Percentiles rank a stretch among this genome's conserved stretches.
Conservation (phyloP, 2,329 filamentous ascomycete genomes). For the Arthrinium phaeospermum region DNA sequence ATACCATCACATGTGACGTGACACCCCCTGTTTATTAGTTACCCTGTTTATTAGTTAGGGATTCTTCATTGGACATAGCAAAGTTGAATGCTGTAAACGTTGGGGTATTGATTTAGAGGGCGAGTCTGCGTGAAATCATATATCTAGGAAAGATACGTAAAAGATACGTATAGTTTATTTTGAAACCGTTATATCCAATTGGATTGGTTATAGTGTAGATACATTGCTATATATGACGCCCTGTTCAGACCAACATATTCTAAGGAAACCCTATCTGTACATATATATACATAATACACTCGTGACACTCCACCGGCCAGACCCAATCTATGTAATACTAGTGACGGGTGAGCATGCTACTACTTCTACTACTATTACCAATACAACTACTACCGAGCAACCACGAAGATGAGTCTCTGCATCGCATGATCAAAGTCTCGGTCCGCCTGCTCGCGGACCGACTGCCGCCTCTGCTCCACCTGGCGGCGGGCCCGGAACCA, state of each 20-base stretch:
- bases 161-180: background rate
- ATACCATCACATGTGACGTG: background rate
- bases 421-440: background rate
- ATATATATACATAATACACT: background rate
- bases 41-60: background rate
- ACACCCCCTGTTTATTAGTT: background rate
- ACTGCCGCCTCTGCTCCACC: background rate
- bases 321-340: background rate
- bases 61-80: background rate
- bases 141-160: no score
- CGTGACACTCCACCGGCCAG: background rate
- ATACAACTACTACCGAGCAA: background rate
- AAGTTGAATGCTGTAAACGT: background rate
- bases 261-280: background rate
- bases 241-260: background rate
- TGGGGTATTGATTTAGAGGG: no score
- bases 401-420: constrained; percentile 1
- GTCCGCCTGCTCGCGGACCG: constrained; percentile 4
- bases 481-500: constrained; percentile 9
- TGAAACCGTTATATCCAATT: background rate
- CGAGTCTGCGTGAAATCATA: background rate
- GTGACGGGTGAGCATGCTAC: background rate
- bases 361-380: background rate
- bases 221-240: background rate
- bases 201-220: background rate